Evolutionary conservation across 176 grass and related monocot species (phyloP).

Genomic region (Phoenix roebelenii): DNA sequence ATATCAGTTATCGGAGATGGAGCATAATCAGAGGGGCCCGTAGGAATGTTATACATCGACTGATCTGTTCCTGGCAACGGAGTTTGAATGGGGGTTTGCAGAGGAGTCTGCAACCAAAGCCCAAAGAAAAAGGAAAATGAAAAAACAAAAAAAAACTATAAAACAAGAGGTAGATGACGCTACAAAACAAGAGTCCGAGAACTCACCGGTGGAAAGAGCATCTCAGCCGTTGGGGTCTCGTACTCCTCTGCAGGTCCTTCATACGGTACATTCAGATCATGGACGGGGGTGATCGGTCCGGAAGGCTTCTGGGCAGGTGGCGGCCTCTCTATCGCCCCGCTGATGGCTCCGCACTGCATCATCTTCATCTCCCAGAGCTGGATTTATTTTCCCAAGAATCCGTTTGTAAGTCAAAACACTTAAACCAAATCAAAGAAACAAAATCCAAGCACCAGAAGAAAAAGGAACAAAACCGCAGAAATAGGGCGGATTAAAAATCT

Average conservation of each 20-base stretch:
- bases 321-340: conserved; percentile 44
- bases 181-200: neutral
- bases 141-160: neutral
- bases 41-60: conserved; percentile 83
- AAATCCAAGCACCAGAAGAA: neutral
- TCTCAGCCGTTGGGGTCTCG: conserved; percentile 79
- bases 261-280: conserved; percentile 67
- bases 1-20: conserved; percentile 69
- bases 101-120: conserved; percentile 37
- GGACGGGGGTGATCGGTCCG: neutral
- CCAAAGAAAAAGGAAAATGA: neutral
- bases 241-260: conserved; percentile 87
- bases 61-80: conserved; percentile 41
- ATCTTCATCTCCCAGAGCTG: conserved; percentile 99
- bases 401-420: neutral
- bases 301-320: conserved; percentile 1
- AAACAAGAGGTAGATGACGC: neutral
- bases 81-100: conserved; percentile 85
- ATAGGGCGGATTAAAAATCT: neutral
- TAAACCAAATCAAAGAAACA: conserved; percentile 23
- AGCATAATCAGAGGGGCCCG: conserved; percentile 72
- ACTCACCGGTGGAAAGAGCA: conserved; percentile 71
- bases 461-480: neutral
- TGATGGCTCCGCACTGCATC: conserved; percentile 84
- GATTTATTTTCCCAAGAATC: conserved; percentile 15